phyloP scores from a whole-genome alignment of 257 asterid genomes.

The Petunia secreta region DNA sequence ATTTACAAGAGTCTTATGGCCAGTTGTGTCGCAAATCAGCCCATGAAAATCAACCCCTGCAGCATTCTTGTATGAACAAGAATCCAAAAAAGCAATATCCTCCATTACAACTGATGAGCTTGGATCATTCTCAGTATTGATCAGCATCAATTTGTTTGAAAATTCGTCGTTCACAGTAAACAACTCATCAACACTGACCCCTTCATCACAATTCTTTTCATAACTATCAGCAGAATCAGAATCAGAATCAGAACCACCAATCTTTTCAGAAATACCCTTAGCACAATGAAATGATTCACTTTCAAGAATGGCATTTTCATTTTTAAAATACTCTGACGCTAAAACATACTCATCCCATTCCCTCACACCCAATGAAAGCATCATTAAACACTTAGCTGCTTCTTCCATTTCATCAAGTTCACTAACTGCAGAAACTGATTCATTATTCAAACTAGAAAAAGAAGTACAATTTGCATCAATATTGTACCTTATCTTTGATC shows the following conservation, averaged over 20 bases:
- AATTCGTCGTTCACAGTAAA: slow-evolving; percentile 20
- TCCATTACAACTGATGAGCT: background rate
- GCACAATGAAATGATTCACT: slow-evolving; percentile 24
- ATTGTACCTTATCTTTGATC: slow-evolving; percentile 66
- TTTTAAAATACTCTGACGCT: slow-evolving; percentile 23
- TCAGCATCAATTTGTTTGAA: slow-evolving; percentile 28
- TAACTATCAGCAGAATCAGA: slow-evolving; percentile 26
- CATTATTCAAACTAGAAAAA: slow-evolving; percentile 41
- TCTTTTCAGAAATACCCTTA: slow-evolving; percentile 12
- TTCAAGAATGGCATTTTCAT: slow-evolving; percentile 25
- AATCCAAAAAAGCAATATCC: slow-evolving; percentile 21
- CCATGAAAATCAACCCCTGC: background rate
- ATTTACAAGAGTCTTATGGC: background rate
- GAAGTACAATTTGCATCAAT: slow-evolving; percentile 32
- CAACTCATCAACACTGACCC: slow-evolving; percentile 31
- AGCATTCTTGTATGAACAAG: slow-evolving; percentile 31
- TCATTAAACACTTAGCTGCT: slow-evolving; percentile 66
- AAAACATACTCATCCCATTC: slow-evolving; percentile 30
- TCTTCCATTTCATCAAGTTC: slow-evolving; percentile 52
- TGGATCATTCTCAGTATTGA: slow-evolving; percentile 25
- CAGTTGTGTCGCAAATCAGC: background rate
- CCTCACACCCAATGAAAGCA: slow-evolving; percentile 65
- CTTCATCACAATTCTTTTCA: slow-evolving; percentile 29
- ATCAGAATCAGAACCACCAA: slow-evolving; percentile 35
- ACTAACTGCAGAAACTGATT: slow-evolving; percentile 29